phyloP scores from a whole-genome alignment of 2,329 filamentous ascomycete genomes.

The Apiospora saccharicola region DNA sequence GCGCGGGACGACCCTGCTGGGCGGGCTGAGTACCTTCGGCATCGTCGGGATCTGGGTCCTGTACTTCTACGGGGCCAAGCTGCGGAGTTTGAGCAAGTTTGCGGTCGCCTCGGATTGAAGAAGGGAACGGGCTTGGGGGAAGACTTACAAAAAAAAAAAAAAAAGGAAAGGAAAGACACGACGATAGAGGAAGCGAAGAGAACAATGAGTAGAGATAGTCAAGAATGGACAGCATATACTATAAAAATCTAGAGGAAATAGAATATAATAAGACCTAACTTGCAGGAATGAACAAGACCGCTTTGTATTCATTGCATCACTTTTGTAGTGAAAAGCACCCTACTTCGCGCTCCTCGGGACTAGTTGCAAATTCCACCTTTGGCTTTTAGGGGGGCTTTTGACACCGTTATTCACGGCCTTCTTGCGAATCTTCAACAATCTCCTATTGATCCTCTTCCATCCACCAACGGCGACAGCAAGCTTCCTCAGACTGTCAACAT shows the following conservation, averaged over 20 bases:
- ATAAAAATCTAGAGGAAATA: too few species aligned
- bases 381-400: too few species aligned
- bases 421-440: neutral
- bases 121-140: neutral
- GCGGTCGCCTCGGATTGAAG: conserved; percentile 45
- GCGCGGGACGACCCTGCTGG: conserved; percentile 63
- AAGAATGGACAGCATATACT: too few species aligned
- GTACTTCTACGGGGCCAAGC: conserved; percentile 61
- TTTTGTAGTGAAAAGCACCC: too few species aligned
- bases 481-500: neutral
- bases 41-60: conserved; percentile 67
- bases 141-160: too few species aligned
- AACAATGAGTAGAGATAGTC: neutral
- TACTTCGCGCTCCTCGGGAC: too few species aligned
- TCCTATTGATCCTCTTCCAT: neutral
- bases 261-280: too few species aligned
- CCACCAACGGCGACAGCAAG: neutral
- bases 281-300: too few species aligned
- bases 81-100: conserved; percentile 66
- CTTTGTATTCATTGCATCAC: too few species aligned
- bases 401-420: too few species aligned
- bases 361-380: too few species aligned
- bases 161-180: neutral
- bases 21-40: conserved; percentile 59
- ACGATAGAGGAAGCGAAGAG: neutral